phyloP scores from a whole-genome alignment of 495 filamentous ascomycete species.

The Staphylotrichum tortipilum region DNA sequence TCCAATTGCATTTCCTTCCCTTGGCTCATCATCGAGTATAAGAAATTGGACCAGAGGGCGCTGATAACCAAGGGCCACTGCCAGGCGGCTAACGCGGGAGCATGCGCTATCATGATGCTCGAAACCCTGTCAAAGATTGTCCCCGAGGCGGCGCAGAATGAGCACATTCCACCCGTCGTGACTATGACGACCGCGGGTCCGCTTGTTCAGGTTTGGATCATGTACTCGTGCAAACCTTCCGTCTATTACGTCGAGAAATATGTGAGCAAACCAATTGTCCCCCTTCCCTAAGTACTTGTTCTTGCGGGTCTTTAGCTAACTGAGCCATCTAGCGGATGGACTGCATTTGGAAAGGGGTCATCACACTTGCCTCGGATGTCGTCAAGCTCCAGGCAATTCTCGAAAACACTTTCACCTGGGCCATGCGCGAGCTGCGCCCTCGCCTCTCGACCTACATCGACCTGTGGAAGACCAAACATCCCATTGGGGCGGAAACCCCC shows the following conservation, averaged over 20 bases:
- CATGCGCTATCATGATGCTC: conserved; percentile 7
- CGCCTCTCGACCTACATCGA: conserved; percentile 4
- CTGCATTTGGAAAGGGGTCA: conserved; percentile 5
- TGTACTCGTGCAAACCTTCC: not conserved
- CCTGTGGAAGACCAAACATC: not conserved
- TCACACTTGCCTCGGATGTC: conserved; percentile 1
- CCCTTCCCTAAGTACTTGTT: not conserved
- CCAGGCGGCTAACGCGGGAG: conserved; percentile 3
- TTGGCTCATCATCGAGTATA: conserved; percentile 2
- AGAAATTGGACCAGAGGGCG: not conserved
- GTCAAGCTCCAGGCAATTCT: not conserved
- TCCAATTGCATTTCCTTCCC: conserved; percentile 2
- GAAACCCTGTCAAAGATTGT: not conserved
- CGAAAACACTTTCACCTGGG: not conserved
- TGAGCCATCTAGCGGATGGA: not conserved
- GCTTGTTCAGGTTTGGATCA: not conserved
- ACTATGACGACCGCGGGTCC: not conserved
- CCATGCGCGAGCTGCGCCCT: not conserved
- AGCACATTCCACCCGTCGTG: conserved; percentile 1
- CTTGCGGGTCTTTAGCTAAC: not conserved
- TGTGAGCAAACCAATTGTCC: not conserved
- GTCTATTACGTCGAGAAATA: not conserved
- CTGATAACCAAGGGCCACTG: not conserved
- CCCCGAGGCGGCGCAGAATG: not conserved
- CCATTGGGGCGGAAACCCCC: no score